Conservation (phyloP, 2,329 filamentous ascomycete species). For the Beauveria medogensis region DNA sequence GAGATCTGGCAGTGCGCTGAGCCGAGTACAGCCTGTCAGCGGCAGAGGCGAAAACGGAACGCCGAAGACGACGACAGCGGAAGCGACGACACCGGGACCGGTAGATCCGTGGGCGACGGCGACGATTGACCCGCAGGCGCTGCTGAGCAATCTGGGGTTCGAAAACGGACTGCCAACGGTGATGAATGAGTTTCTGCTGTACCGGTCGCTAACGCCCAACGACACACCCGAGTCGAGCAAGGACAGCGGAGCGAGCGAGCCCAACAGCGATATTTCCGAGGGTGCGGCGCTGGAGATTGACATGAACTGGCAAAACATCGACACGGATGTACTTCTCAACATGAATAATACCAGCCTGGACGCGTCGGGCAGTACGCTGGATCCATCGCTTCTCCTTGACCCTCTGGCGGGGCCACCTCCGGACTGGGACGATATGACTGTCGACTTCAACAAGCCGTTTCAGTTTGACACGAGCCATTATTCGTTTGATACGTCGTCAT, state of each 20-base stretch:
- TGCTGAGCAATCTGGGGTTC: conserved; percentile 27
- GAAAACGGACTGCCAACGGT: conserved; percentile 33
- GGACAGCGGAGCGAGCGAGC: conserved; percentile 50
- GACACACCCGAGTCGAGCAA: conserved; percentile 59
- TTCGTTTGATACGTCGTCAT: conserved; percentile 21
- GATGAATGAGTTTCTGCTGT: conserved; percentile 45
- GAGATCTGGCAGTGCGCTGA: conserved; percentile 38
- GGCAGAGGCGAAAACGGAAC: conserved; percentile 23
- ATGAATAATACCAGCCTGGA: conserved; percentile 29
- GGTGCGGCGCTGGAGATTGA: conserved; percentile 45
- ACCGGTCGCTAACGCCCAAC: conserved; percentile 49
- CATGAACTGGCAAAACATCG: conserved; percentile 42
- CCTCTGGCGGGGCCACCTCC: conserved; percentile 17
- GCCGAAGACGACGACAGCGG: conserved; percentile 17
- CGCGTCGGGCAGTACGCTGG: conserved; percentile 13
- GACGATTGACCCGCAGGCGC: conserved; percentile 43
- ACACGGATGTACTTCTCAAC: conserved; percentile 35
- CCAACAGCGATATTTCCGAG: conserved; percentile 55
- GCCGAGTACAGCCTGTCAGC: conserved; percentile 25
- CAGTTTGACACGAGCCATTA: conserved; percentile 38
- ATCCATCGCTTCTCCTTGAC: conserved; percentile 24
- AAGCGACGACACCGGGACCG: conserved; percentile 9
- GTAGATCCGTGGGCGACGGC: conserved; percentile 30
- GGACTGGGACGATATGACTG: conserved; percentile 43
- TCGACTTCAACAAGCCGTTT: conserved; percentile 46